Evolutionary conservation across 2,329 filamentous ascomycete species (phyloP), one percentile per base, ranked within the genome.

Genomic region (Aspergillus sp.): DNA sequence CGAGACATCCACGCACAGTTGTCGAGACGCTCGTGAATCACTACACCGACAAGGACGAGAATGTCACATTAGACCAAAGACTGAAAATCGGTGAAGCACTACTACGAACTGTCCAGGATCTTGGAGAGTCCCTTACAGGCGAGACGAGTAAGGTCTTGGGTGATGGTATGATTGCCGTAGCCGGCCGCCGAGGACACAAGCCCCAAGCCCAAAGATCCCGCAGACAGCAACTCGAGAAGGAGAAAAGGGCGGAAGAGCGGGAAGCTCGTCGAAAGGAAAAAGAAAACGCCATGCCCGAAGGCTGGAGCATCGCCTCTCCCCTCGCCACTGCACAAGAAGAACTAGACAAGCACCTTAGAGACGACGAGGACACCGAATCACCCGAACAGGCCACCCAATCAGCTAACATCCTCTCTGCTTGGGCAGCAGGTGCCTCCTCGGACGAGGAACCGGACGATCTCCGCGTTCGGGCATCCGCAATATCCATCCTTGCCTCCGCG

Each of bases 381-480:
- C 60, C 64, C 5, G 65, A 65, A 28, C 60, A 65, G 54, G 54
- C 57, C 10, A 58, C 57, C 1, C 53, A 63, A 36, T 60, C 65
- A 1, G 60, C 61, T 2, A 68, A 64, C 36, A 66, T 71, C 5
- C 49, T 71, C 9, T 55, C 64, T n/a, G 63, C 67, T 28, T 71
- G 68, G 68, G 67, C 64, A 3, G 61, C 65, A 3, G 68, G 68
- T 12, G 60, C 67, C 3, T 49, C 58, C 1, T 52, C 58, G 6
- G 67, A 71, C 43, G 55, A 61, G 26, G 61, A 68, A 27, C 68
- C 68, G n/a, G 69, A 72, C 45, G 69, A 72, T 46, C 59, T 72
- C 1, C 69, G 69, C 8, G 56, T 64, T 1, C 63, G 69, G 3
- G 60, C 69, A n/a, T 72, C 69, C 1, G 69, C 69, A 9, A 56